Evolutionary conservation across 164 flowering plant species (phyloP).

Genomic region (Piper betle): DNA sequence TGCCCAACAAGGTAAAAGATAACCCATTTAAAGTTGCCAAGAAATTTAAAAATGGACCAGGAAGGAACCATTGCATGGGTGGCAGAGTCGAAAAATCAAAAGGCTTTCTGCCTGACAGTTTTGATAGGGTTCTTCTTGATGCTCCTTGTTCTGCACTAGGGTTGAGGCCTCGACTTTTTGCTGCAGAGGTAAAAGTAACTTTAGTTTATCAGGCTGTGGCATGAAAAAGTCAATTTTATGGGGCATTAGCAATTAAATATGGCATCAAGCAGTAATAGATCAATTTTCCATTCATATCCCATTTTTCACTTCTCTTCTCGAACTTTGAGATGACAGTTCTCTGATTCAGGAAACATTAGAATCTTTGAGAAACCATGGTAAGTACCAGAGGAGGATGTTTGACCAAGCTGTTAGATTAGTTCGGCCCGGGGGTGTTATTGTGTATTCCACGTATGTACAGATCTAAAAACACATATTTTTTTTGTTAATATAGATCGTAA

Average conservation of each 20-base stretch:
- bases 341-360: conserved; percentile 52
- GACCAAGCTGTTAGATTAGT: conserved; percentile 95
- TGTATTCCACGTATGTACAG: conserved; percentile 79
- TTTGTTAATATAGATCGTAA: not conserved
- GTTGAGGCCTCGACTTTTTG: conserved; percentile 80
- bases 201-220: not conserved
- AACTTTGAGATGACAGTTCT: not conserved
- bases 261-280: not conserved
- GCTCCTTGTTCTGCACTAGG: conserved; percentile 99
- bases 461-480: not conserved
- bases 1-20: conserved; percentile 36
- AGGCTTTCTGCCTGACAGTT: conserved; percentile 71
- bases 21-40: conserved; percentile 34
- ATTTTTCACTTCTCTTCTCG: not conserved
- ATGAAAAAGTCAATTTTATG: not conserved
- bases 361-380: conserved; percentile 66
- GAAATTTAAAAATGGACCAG: conserved; percentile 73
- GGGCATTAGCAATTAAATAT: not conserved
- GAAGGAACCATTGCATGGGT: conserved; percentile 59
- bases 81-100: conserved; percentile 65
- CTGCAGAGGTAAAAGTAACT: conserved; percentile 47
- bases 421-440: conserved; percentile 86
- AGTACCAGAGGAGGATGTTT: conserved; percentile 83
- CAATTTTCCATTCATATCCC: not conserved
- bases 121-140: conserved; percentile 94